These are phyloP conservation scores for Trichocladium antarcticum DNA, from an alignment of 495 filamentous ascomycete genomes.

Conservation along the genomic window DNA sequence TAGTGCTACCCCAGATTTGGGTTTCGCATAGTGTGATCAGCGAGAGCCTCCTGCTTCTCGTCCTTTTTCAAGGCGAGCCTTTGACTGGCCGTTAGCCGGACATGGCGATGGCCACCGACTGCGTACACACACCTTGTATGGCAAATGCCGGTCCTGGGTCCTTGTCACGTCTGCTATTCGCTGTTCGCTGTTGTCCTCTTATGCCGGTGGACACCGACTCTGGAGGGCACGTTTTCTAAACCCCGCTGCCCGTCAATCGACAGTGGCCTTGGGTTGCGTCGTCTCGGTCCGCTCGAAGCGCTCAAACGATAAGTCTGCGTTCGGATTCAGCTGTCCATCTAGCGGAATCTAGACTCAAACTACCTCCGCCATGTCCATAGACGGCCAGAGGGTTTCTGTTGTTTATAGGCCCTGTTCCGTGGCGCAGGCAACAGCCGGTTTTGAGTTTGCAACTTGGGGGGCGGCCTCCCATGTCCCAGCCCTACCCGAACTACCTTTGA, in stretches of 20 bases:
- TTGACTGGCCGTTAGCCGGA: slow-evolving; percentile 15
- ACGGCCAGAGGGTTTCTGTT: not conserved
- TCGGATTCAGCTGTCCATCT: not conserved
- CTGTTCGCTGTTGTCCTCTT: not conserved
- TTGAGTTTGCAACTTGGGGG: not conserved
- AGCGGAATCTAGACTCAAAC: not conserved
- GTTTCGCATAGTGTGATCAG: not conserved
- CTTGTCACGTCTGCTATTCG: not conserved
- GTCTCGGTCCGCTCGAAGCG: no score
- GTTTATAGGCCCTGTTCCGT: no score
- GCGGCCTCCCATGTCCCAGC: not conserved
- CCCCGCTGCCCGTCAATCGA: no score
- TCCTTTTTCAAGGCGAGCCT: slow-evolving; percentile 7
- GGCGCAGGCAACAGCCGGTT: no score
- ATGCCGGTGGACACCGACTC: slow-evolving; percentile 3
- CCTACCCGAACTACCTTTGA: no score
- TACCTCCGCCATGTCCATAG: not conserved
- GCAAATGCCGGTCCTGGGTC: slow-evolving; percentile 19
- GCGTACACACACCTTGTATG: slow-evolving; percentile 15
- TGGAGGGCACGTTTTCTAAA: not conserved
- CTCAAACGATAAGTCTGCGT: not conserved
- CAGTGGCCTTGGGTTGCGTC: not conserved
- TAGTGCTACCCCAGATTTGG: slow-evolving; percentile 1
- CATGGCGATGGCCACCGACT: slow-evolving; percentile 5
- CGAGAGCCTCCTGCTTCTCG: slow-evolving; percentile 1